Conservation (phyloP, 257 asterid species). For the Solanum piurae region DNA sequence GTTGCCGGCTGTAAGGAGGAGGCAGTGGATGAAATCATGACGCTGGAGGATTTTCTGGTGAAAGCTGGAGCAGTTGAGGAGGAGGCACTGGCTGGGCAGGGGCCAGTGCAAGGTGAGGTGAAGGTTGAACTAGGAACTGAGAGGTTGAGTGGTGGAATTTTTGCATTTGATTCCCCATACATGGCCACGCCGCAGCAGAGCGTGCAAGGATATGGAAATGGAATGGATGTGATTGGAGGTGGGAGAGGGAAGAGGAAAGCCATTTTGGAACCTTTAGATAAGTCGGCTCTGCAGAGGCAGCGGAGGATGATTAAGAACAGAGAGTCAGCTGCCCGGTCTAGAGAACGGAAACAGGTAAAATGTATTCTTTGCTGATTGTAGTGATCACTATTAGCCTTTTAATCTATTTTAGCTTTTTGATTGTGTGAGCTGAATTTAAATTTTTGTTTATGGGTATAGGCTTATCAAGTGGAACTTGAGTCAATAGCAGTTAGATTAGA, state of each 20-base stretch:
- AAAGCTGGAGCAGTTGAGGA: slow-evolving; percentile 69
- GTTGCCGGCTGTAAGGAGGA: slow-evolving; percentile 25
- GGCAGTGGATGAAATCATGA: slow-evolving; percentile 62
- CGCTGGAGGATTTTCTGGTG: slow-evolving; percentile 79
- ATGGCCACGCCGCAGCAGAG: slow-evolving; percentile 15
- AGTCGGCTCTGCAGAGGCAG: slow-evolving; percentile 41
- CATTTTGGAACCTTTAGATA: slow-evolving; percentile 78
- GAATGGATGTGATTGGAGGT: slow-evolving; percentile 20
- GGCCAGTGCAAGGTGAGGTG: slow-evolving; percentile 9
- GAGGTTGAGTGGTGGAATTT: slow-evolving; percentile 25
- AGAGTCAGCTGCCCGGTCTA: slow-evolving; percentile 96
- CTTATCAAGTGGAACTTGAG: slow-evolving; percentile 75
- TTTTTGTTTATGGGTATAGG: slow-evolving; percentile 27
- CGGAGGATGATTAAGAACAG: slow-evolving; percentile 96
- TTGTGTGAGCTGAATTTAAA: background rate
- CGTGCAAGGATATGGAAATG: slow-evolving; percentile 13
- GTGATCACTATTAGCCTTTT: background rate
- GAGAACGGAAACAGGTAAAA: slow-evolving; percentile 93
- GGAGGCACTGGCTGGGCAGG: background rate
- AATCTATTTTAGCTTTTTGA: background rate
- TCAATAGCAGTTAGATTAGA: slow-evolving; percentile 67
- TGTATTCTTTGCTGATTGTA: background rate
- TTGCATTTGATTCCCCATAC: slow-evolving; percentile 12
- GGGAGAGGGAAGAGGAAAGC: slow-evolving; percentile 49
- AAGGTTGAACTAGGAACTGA: slow-evolving; percentile 15